These are phyloP conservation scores for Blastocystis sp. DNA, from an alignment of 352 stramenopile genomes.

Conservation along the genomic window DNA sequence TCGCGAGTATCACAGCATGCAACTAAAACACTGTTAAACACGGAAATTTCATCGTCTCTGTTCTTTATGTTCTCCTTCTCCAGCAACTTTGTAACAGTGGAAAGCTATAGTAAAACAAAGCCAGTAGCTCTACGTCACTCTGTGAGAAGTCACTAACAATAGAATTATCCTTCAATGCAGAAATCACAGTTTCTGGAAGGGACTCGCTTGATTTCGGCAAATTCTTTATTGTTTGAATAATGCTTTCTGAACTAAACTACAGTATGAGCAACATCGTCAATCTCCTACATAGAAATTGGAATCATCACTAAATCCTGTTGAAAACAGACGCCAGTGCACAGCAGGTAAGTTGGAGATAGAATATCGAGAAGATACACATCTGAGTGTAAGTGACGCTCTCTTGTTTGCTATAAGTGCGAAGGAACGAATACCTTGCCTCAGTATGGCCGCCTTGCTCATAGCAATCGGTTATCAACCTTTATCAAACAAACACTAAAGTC, in stretches of 20 bases:
- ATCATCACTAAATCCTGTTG: neutral
- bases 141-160: conserved; percentile 5
- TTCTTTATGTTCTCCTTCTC: neutral
- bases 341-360: neutral
- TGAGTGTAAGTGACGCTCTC: neutral
- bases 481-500: conserved; percentile 7
- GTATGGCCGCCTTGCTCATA: neutral
- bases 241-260: neutral
- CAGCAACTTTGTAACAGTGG: neutral
- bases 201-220: neutral
- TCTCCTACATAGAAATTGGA: neutral
- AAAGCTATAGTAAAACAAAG: neutral
- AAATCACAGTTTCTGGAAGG: neutral
- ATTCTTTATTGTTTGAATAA: conserved; percentile 1
- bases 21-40: conserved; percentile 1
- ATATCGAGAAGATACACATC: neutral
- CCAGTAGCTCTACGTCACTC: neutral
- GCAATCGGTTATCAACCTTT: neutral
- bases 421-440: neutral
- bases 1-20: conserved; percentile 35
- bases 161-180: neutral
- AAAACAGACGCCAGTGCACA: neutral
- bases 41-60: neutral
- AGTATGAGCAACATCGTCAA: neutral
- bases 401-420: neutral